Base-by-base conservation (phyloP, 257 asterid species). In the Linderniella brevidens region DNA sequence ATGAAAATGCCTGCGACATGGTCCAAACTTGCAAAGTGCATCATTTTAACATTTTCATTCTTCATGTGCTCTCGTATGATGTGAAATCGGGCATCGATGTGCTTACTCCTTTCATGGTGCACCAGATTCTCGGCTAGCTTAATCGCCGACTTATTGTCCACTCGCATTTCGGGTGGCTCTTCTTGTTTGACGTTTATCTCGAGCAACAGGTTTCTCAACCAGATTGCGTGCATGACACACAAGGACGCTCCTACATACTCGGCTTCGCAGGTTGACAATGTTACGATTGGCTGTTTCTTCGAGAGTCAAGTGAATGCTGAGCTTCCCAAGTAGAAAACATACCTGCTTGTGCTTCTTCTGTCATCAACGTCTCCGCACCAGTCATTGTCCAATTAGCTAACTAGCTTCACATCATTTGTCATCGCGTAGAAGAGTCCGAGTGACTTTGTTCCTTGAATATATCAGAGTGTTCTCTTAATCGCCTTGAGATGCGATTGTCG, bases 151-250 rank as follows among this genome's bases (percentile, higher is more conserved):
- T 40, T 40, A 9, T 40, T 40, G 9, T 40, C 15, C 14, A 11
- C 13, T 2, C 44, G 14, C 3, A 13, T 40, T 40, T 11, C 44
- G 13, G 15, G 2, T 11, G 44, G 14, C 15, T 13, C 44, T 11
- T 40, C 44, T 9, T 40, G 15, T 4, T 40, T 19, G 32, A 45
- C 45, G 1, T 29, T 19, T 6, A 48, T 8, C 9, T n/a, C 18
- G 11, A 18, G n/a, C 4, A 58, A 15, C 18, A 57, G 25, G 41
- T 19, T 58, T 19, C 63, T 58, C 29, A 58, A 17, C 63, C 52
- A 58, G 18, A 50, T 36, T n/a, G 57, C 58, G 15, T 58, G 56
- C 14, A 19, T 36, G 0, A 17, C 35, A 0, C 52, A 52, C 13
- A 41, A 52, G 8, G 19, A 25, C 3, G 40, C 40, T 1, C 55